Evolutionary conservation across 2,329 filamentous ascomycete species (phyloP), one percentile per base, ranked within the genome.

Genomic region (Pseudocercospora fuligena): DNA sequence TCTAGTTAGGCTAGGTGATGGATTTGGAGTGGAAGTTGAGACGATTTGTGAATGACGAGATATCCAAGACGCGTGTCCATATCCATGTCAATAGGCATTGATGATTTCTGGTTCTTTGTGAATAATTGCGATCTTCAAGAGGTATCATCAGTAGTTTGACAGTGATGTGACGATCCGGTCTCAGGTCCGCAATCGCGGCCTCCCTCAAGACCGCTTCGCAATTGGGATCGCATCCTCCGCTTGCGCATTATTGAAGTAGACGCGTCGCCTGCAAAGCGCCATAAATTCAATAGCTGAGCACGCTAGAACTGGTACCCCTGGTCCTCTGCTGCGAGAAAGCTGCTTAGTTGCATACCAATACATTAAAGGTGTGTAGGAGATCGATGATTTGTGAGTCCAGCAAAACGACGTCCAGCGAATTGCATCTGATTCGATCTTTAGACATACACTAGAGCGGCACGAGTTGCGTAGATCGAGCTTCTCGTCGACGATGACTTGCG

Each of bases 401-500:
- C 16, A 14, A 29, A 27, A 54, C 51, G 51, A 54, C 51, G 51
- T 54, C 25, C 25, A 27, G 51, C 51, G 51, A 54, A 54, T 54
- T 11, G 23, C 25, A 11, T 54, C 25, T 54, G 25, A 31, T 31
- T 31, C 51, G 51, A 56, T 56, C 51, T 27, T 33, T 56, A 23
- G 12, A 5, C 1, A 19, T n/a, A 16, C 51, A 19, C 51, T 56
- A 56, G 51, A 33, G 27, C 51, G 51, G 51, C 51, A 56, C 23
- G 21, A 56, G 51, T 56, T 56, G 51, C 51, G 51, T 56, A 6
- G 51, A 56, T 56, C 51, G 51, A 56, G 51, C 12, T 56, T 56
- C 16, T 31, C 51, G 51, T 56, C 51, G 23, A 56, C 51, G 51
- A 56, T 56, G 51, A 56, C 51, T 29, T 56, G 51, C 51, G 51